Evolutionary conservation across 106 monocot genomes (phyloP).

Genomic region (Ottelia alismoides): DNA sequence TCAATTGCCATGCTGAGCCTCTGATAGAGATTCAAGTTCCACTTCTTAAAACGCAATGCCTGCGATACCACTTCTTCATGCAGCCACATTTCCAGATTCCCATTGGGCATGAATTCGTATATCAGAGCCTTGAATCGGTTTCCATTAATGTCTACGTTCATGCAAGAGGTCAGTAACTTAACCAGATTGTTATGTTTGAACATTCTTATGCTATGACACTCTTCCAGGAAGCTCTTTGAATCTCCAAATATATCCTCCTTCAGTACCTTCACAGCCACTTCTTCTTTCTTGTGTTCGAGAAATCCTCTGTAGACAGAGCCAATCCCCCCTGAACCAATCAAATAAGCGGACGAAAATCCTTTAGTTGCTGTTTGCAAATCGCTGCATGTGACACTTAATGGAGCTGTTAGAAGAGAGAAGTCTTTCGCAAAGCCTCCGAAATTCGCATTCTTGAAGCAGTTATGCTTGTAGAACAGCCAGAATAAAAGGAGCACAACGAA

Average conservation of each 20-base stretch:
- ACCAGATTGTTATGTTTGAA: not conserved
- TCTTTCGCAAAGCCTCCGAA: too few species aligned
- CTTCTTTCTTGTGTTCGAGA: not conserved
- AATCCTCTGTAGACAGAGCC: constrained; percentile 1
- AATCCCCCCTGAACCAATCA: not conserved
- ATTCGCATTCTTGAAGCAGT: too few species aligned
- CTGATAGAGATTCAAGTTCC: too few species aligned
- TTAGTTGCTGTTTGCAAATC: not conserved
- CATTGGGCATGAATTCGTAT: constrained; percentile 1
- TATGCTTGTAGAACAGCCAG: too few species aligned
- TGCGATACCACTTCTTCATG: too few species aligned
- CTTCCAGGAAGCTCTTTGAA: not conserved
- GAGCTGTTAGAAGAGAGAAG: too few species aligned
- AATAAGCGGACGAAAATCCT: not conserved
- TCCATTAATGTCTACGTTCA: not conserved
- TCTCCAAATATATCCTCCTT: not conserved
- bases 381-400: not conserved
- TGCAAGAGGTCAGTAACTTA: not conserved
- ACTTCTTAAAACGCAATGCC: too few species aligned
- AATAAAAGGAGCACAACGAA: too few species aligned
- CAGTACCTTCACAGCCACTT: constrained; percentile 1
- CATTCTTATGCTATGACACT: not conserved
- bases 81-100: too few species aligned
- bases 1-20: too few species aligned
- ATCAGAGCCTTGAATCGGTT: not conserved